phyloP scores from a whole-genome alignment of 306 rosid species.

The Citrullus colocynthis region DNA sequence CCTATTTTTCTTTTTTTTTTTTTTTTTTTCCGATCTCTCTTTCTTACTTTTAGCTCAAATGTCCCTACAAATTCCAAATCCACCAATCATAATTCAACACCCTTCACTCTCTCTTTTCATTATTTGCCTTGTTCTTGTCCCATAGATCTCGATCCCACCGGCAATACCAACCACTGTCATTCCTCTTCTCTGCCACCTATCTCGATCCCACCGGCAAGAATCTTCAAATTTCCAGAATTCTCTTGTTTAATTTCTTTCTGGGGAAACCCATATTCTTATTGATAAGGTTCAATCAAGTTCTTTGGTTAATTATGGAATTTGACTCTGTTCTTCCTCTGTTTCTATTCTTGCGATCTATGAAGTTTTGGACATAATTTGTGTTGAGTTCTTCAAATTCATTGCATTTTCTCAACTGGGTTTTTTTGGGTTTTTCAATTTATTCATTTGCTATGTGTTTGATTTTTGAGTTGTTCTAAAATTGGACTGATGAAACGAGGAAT shows the following conservation, averaged over 20 bases:
- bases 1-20: too few species aligned
- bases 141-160: conserved; percentile 34
- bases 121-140: conserved; percentile 18
- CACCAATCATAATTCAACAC: conserved; percentile 65
- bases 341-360: background rate
- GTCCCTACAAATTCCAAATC: conserved; percentile 24
- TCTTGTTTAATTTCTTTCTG: background rate
- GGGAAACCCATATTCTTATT: background rate
- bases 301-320: background rate
- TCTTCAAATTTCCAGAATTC: background rate
- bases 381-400: conserved; percentile 21
- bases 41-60: background rate
- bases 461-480: background rate
- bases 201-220: conserved; percentile 24
- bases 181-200: conserved; percentile 14
- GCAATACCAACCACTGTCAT: conserved; percentile 13
- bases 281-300: background rate
- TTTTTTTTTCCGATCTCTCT: background rate
- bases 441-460: background rate
- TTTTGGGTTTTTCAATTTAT: conserved; percentile 29
- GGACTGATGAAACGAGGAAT: conserved; percentile 3
- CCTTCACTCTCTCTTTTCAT: conserved; percentile 21
- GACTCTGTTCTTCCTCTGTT: background rate
- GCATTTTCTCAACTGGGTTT: conserved; percentile 31
- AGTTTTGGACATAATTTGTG: conserved; percentile 5